Base-by-base conservation (phyloP, 2,329 filamentous ascomycete species). In the Fusarium sp. region DNA sequence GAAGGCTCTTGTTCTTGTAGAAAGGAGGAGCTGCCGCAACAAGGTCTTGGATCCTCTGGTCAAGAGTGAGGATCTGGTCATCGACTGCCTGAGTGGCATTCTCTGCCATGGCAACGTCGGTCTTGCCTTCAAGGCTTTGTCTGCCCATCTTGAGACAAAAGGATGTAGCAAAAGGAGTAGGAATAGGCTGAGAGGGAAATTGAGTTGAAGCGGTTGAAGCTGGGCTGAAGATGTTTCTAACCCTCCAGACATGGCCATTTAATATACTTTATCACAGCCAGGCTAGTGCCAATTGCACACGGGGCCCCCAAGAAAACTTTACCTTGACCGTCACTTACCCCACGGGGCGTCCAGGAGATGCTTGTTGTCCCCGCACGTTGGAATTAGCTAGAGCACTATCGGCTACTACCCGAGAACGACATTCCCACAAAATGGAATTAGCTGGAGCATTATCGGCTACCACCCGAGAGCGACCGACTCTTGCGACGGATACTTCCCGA, bases 1-100 rank as follows among this genome's bases (percentile, higher is more conserved):
- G 13, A 3, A 71, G 24, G 1, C 56, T 68, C 0, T 30, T 52
- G 14, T 41, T 68, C 3, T 45, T 32, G 7, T 61, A 66, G 20
- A 71, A 71, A 0, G 68, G 58, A 3, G 56, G 56, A 8, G 55
- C 40, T 1, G 11, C 10, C 4, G 33, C 15, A 4, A 40, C 40
- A 3, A 46, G 40, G 0, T 30, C 40, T 3, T 53, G 22, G 5
- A 62, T 41, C 7, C 40, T 39, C 4, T 20, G 9, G 4, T 62
- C 58, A 1, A 62, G 46, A 7, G 35, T 14, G 7, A 58, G 24
- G 1, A 50, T 28, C 14, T 50, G 19, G 14, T 60, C 30, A 14
- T 14, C 17, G 2, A 30, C 19, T 1, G 30, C 17, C 5, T 44
- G 37, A 4, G 28, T 14, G 13, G 56, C 52, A 15, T 57, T 1